These are phyloP conservation scores for Euphorbia pulcherrima DNA, from an alignment of 345 rosid species.

Conservation along the genomic window DNA sequence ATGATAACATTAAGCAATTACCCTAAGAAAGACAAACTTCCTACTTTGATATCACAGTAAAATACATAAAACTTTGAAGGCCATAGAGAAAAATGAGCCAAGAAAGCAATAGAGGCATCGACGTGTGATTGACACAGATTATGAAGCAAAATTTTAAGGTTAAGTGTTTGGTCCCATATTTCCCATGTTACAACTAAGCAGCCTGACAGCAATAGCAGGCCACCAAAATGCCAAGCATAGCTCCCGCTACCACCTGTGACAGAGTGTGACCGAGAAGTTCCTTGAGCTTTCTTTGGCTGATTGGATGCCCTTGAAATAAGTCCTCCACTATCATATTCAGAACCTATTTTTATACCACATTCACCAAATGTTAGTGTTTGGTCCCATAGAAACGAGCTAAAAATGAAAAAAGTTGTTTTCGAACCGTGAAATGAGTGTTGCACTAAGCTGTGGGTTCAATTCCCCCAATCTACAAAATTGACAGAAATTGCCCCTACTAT, in stretches of 20 bases:
- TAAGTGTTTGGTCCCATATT: no score
- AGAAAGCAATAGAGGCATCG: slow-evolving; percentile 2
- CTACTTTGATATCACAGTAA: not conserved
- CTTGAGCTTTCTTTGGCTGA: slow-evolving; percentile 87
- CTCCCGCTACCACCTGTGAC: slow-evolving; percentile 86
- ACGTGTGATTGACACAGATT: not conserved
- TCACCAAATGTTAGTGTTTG: slow-evolving; percentile 4
- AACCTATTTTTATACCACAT: slow-evolving; percentile 39
- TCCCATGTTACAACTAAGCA: slow-evolving; percentile 49
- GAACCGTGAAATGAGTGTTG: no score
- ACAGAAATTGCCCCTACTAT: no score
- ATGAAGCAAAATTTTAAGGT: slow-evolving; percentile 22
- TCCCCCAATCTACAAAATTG: no score
- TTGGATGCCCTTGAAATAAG: slow-evolving; percentile 88
- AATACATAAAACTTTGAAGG: slow-evolving; percentile 15
- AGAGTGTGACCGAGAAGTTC: slow-evolving; percentile 93
- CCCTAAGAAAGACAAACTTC: not conserved
- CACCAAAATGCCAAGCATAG: slow-evolving; percentile 65
- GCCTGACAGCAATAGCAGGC: slow-evolving; percentile 72
- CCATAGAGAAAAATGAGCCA: slow-evolving; percentile 11
- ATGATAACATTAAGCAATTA: not conserved
- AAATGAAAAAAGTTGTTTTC: no score
- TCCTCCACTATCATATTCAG: slow-evolving; percentile 84
- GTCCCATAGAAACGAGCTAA: no score
- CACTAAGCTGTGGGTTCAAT: no score